Base-by-base conservation (phyloP, 1,284 basidiomycete genomes). In the Hypsizygus ulmarius region DNA sequence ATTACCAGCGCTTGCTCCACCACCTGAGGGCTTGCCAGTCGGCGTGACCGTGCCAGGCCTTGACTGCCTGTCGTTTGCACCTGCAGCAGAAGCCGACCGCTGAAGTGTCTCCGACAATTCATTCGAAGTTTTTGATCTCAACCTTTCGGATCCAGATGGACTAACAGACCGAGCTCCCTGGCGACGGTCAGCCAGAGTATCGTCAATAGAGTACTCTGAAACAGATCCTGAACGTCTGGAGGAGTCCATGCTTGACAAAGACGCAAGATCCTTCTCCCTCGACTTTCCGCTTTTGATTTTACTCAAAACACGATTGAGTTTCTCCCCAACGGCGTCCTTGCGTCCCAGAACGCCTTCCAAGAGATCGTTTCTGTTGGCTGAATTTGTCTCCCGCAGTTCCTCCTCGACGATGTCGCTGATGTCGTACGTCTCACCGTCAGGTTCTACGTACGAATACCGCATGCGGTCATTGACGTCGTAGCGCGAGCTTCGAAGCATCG, bases 331-430 rank as follows among this genome's bases (percentile, higher is more conserved):
- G 1, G 76, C 78, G 36, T 83, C 82, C 53, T 72, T 74, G 44
- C 73, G 71, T 27, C 62, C 64, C 46, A 91, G 70, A 1, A 84
- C 81, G 9, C 79, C 78, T 56, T 84, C 83, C 25, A 92, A 66
- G 5, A 90, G 68, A 62, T 92, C 88, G 30, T 74, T 72, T 55
- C 74, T 71, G 33, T 69, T 64, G 12, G 59, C 51, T 12, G 59
- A 66, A 45, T 62, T 71, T 53, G 58, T 69, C 54, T 75, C 78
- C 11, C 79, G 73, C 75, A 86, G 86, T 59, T 94, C 95, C 61
- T 90, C 83, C 63, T 95, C 91, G 30, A 97, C 81, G 49, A 97
- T 88, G 52, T 93, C 85, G 59, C 90, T 94, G 62, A 97, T 93
- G 64, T 97, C 95, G 58, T 85, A 87, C 2, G 87, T 87, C 66